Evolutionary conservation across 345 rosid genomes (phyloP).

Genomic region (Euclidium syriacum): DNA sequence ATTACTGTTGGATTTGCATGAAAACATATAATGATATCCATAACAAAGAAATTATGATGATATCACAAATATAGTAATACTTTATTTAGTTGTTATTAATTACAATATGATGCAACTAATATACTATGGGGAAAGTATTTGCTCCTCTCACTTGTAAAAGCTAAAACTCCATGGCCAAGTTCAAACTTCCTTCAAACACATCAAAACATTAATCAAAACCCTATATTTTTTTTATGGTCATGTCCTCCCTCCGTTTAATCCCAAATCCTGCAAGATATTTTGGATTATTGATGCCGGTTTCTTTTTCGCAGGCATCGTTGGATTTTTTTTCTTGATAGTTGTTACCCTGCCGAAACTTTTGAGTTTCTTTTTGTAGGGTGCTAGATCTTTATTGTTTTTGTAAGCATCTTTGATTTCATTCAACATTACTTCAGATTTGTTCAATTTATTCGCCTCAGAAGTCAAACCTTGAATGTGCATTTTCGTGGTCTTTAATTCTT

Average conservation of each 20-base stretch:
- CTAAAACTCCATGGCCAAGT: slow-evolving; percentile 18
- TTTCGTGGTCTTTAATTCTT: slow-evolving; percentile 13
- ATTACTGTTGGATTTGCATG: no score
- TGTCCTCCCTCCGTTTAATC: slow-evolving; percentile 10
- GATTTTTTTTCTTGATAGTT: not conserved
- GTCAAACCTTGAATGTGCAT: not conserved
- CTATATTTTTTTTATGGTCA: not conserved
- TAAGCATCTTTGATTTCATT: not conserved
- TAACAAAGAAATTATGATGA: no score
- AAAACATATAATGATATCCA: slow-evolving; percentile 4
- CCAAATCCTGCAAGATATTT: slow-evolving; percentile 24
- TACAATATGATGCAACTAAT: slow-evolving; percentile 10
- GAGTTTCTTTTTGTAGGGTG: slow-evolving; percentile 8
- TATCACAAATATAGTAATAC: slow-evolving; percentile 1
- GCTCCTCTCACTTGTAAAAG: slow-evolving; percentile 18
- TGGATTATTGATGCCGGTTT: slow-evolving; percentile 18
- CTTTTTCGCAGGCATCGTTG: not conserved
- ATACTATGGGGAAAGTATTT: not conserved
- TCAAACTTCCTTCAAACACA: slow-evolving; percentile 1
- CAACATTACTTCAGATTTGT: not conserved
- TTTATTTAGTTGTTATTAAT: not conserved
- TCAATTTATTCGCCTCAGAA: slow-evolving; percentile 1
- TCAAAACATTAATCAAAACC: not conserved
- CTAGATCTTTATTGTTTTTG: not conserved
- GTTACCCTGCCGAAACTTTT: not conserved